Conservation (phyloP, 257 asterid genomes). For the Capsicum chinense region DNA sequence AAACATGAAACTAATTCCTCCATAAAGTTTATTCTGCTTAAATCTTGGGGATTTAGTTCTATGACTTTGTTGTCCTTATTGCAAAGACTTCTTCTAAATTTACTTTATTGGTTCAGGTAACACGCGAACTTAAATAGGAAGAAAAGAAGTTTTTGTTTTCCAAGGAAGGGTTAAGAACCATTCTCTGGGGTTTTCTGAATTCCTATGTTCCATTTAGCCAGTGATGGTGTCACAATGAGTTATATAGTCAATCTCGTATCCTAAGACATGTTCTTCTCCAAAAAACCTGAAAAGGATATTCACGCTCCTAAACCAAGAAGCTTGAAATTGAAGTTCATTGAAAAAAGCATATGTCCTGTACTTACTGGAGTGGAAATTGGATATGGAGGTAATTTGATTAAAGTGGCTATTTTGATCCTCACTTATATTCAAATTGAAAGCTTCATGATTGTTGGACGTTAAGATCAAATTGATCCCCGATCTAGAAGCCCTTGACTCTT, state of each 20-base stretch:
- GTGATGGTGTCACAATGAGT: background rate
- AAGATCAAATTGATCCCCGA: no score
- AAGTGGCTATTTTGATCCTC: constrained; percentile 30
- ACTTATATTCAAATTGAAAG: no score
- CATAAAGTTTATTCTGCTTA: background rate
- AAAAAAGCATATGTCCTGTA: constrained; percentile 36
- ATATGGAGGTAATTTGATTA: constrained; percentile 33
- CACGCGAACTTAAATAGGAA: constrained; percentile 32
- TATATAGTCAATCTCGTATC: background rate
- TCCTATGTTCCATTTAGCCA: background rate
- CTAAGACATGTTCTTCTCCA: constrained; percentile 33
- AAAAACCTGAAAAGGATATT: constrained; percentile 29
- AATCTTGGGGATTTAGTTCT: background rate
- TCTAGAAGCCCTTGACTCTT: no score
- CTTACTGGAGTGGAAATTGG: constrained; percentile 50
- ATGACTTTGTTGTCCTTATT: background rate
- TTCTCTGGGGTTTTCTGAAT: background rate
- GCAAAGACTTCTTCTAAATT: background rate
- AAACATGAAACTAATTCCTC: background rate
- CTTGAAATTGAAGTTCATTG: constrained; percentile 45
- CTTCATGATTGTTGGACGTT: no score
- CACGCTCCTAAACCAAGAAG: constrained; percentile 31
- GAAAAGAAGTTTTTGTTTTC: constrained; percentile 16
- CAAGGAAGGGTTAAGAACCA: constrained; percentile 33
- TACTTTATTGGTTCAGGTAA: constrained; percentile 26